phyloP scores from a whole-genome alignment of 2,329 filamentous ascomycete species.

The Diplodia mutila region DNA sequence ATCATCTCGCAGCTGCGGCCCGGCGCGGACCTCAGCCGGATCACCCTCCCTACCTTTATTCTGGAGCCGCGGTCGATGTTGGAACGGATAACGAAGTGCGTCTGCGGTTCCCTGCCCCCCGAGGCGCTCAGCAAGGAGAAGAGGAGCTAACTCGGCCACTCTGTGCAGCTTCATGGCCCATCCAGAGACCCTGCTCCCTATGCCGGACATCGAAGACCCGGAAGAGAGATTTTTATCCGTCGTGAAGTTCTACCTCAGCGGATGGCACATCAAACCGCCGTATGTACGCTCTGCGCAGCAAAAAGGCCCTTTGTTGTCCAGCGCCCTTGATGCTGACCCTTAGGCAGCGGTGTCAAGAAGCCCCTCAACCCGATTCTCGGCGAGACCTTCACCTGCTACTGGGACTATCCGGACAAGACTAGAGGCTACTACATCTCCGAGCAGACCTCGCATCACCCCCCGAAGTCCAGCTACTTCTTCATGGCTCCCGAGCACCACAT shows the following conservation, averaged over 20 bases:
- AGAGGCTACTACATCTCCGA: conserved; percentile 95
- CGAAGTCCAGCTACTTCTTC: conserved; percentile 99
- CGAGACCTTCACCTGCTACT: conserved; percentile 93
- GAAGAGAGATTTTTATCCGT: conserved; percentile 89
- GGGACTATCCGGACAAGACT: conserved; percentile 84
- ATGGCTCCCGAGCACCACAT: conserved; percentile 94
- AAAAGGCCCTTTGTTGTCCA: neutral
- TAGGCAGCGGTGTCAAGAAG: conserved; percentile 87
- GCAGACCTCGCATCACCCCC: conserved; percentile 96
- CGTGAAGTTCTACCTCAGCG: conserved; percentile 96
- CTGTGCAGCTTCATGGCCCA: conserved; percentile 92
- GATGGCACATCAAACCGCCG: conserved; percentile 98
- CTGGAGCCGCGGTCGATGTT: conserved; percentile 97
- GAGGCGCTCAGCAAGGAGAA: conserved; percentile 26
- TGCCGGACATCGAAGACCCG: conserved; percentile 86
- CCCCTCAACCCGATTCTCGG: conserved; percentile 95
- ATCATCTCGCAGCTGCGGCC: conserved; percentile 97
- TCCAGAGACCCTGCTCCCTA: conserved; percentile 89
- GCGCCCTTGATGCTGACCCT: neutral
- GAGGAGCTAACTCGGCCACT: conserved; percentile 29
- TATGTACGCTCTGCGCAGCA: conserved; percentile 54
- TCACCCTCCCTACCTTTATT: conserved; percentile 96
- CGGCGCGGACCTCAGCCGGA: conserved; percentile 90
- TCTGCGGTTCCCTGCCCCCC: conserved; percentile 29
- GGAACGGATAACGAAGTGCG: conserved; percentile 96